Percentiles rank a stretch among this genome's conserved stretches.
These are phyloP conservation scores for Trichophyton verrucosum DNA, from an alignment of 2,329 filamentous ascomycete species.

Conservation along the genomic window DNA sequence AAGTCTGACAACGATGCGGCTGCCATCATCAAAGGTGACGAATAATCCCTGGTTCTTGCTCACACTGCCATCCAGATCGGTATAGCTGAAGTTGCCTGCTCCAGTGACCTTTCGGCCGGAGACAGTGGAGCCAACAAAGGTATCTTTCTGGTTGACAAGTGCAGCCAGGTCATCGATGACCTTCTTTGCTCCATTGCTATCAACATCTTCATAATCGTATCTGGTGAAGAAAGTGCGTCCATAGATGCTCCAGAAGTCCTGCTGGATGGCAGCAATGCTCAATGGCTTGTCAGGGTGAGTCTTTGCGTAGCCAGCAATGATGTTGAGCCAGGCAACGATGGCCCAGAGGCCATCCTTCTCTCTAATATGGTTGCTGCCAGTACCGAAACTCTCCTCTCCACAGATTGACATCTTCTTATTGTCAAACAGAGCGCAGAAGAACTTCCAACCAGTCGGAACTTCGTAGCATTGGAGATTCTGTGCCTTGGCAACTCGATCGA, in stretches of 20 bases:
- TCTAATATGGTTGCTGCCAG: conserved; percentile 94
- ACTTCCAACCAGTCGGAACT: conserved; percentile 98
- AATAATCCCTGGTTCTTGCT: conserved; percentile 93
- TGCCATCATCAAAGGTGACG: conserved; percentile 86
- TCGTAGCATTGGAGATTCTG: conserved; percentile 88
- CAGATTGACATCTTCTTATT: conserved; percentile 95
- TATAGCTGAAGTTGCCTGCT: conserved; percentile 96
- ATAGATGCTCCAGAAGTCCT: conserved; percentile 93
- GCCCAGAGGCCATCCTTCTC: conserved; percentile 99
- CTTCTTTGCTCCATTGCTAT: conserved; percentile 81
- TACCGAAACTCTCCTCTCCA: conserved; percentile 96
- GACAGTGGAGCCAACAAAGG: conserved; percentile 76
- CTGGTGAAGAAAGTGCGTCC: conserved; percentile 98
- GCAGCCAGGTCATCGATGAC: conserved; percentile 70
- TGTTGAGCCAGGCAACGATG: conserved; percentile 94
- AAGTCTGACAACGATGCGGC: conserved; percentile 85
- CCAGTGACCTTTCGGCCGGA: conserved; percentile 72
- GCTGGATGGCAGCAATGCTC: conserved; percentile 90
- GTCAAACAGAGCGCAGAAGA: conserved; percentile 94
- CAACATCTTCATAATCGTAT: conserved; percentile 95
- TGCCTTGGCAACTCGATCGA: conserved; percentile 90
- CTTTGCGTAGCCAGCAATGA: conserved; percentile 86
- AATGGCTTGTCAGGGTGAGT: conserved; percentile 66
- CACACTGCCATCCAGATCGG: conserved; percentile 92
- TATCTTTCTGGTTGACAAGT: conserved; percentile 54